Evolutionary conservation across 768 basidiomycete genomes (phyloP).

Genomic region (Macrolepiota dolichaula): DNA sequence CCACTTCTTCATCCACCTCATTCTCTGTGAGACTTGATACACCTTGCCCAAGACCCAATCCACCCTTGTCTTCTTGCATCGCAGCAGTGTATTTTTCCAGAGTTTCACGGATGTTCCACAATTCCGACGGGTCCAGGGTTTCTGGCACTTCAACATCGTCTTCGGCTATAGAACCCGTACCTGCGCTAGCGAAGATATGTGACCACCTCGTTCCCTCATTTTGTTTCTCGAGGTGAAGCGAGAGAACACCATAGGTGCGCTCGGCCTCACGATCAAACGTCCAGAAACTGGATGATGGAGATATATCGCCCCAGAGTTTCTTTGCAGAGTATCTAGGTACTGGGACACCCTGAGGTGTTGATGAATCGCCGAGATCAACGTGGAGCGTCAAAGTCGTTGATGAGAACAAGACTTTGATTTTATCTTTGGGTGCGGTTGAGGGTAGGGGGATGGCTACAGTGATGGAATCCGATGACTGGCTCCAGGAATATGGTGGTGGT

Average conservation of each 20-base stretch:
- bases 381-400: slow-evolving; percentile 63
- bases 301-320: slow-evolving; percentile 78
- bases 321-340: slow-evolving; percentile 61
- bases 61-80: slow-evolving; percentile 55
- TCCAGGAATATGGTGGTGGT: slow-evolving; percentile 91
- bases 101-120: slow-evolving; percentile 73
- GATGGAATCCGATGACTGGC: slow-evolving; percentile 78
- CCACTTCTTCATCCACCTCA: slow-evolving; percentile 90
- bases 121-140: slow-evolving; percentile 82
- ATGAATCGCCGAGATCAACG: slow-evolving; percentile 33
- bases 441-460: slow-evolving; percentile 86
- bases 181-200: slow-evolving; percentile 69
- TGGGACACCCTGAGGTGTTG: slow-evolving; percentile 20
- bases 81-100: slow-evolving; percentile 84
- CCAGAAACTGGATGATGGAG: slow-evolving; percentile 82
- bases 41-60: slow-evolving; percentile 61
- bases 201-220: slow-evolving; percentile 84
- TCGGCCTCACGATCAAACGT: slow-evolving; percentile 84
- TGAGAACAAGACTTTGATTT: slow-evolving; percentile 68
- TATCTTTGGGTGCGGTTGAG: slow-evolving; percentile 54
- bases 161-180: slow-evolving; percentile 26
- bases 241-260: slow-evolving; percentile 64
- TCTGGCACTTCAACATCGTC: slow-evolving; percentile 76
- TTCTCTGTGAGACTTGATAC: slow-evolving; percentile 82
- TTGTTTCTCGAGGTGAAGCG: slow-evolving; percentile 84